phyloP scores from a whole-genome alignment of 1,284 basidiomycete genomes.

The Trichosporon sp. region DNA sequence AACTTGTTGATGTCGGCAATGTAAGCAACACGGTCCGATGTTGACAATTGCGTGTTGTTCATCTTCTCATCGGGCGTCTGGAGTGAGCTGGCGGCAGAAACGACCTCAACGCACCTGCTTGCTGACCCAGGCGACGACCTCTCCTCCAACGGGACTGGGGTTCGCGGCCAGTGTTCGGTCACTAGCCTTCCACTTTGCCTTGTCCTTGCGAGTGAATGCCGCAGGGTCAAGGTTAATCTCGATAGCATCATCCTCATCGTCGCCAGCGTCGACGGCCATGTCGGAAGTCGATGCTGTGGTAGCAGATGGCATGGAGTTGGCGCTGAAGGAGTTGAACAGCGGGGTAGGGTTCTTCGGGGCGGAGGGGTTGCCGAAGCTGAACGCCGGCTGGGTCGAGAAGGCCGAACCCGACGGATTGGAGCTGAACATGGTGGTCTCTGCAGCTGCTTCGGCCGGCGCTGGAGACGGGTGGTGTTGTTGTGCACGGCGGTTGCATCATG shows the following conservation, averaged over 20 bases:
- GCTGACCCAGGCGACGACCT: slow-evolving; percentile 44
- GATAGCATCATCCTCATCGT: slow-evolving; percentile 21
- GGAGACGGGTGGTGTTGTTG: background rate
- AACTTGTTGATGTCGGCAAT: slow-evolving; percentile 41
- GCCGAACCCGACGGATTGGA: slow-evolving; percentile 23
- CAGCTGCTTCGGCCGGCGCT: background rate
- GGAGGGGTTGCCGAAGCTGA: slow-evolving; percentile 24
- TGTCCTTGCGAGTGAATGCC: slow-evolving; percentile 38
- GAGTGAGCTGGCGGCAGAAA: slow-evolving; percentile 17
- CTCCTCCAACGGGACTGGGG: slow-evolving; percentile 45
- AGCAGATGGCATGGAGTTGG: slow-evolving; percentile 16
- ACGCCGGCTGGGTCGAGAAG: slow-evolving; percentile 26
- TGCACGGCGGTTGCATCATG: background rate
- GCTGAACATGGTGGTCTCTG: slow-evolving; percentile 21
- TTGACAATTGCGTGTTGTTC: slow-evolving; percentile 27
- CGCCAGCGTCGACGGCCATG: slow-evolving; percentile 18
- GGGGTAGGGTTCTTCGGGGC: slow-evolving; percentile 31
- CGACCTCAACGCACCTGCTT: slow-evolving; percentile 34
- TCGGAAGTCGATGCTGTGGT: slow-evolving; percentile 16
- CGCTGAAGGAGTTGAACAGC: slow-evolving; percentile 30
- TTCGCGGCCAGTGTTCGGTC: slow-evolving; percentile 40
- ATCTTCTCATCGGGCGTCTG: slow-evolving; percentile 38
- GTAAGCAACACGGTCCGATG: slow-evolving; percentile 44
- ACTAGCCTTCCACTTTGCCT: slow-evolving; percentile 44
- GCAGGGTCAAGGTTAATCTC: slow-evolving; percentile 40